These are phyloP conservation scores for Cyberlindnera sargentensis DNA, from an alignment of 805 yeast genomes.

Conservation along the genomic window DNA sequence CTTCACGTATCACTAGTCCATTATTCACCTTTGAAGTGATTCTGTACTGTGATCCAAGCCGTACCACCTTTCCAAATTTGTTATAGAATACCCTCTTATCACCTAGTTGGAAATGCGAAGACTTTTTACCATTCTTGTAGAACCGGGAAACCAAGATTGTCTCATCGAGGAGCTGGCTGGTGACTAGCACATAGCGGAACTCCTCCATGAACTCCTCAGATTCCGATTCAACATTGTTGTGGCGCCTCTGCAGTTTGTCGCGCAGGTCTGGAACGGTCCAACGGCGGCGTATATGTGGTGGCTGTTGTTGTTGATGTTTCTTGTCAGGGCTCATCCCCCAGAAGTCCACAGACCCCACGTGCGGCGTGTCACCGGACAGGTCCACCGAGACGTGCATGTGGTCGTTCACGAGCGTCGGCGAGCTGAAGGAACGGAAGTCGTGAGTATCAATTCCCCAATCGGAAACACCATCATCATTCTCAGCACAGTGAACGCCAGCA, in stretches of 20 bases:
- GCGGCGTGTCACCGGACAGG: neutral
- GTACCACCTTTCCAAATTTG: conserved; percentile 1
- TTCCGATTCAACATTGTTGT: neutral
- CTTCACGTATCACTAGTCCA: neutral
- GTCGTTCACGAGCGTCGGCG: conserved; percentile 23
- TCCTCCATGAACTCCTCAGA: conserved; percentile 37
- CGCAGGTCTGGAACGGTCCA: conserved; percentile 1
- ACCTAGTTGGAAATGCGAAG: conserved; percentile 1
- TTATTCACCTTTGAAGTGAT: neutral
- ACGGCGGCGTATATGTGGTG: neutral
- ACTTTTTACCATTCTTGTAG: conserved; percentile 16
- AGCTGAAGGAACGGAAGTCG: conserved; percentile 11
- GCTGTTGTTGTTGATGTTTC: neutral
- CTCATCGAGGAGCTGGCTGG: conserved; percentile 41
- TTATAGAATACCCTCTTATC: neutral
- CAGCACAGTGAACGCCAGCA: neutral
- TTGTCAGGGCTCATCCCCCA: conserved; percentile 4
- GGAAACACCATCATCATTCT: conserved; percentile 10
- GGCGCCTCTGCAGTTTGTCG: neutral
- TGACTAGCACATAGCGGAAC: conserved; percentile 41
- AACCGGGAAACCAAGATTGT: conserved; percentile 24
- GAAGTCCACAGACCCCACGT: conserved; percentile 2
- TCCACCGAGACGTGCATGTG: conserved; percentile 1
- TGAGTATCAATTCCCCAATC: conserved; percentile 23
- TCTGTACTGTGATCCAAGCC: neutral